Evolutionary conservation across 2,329 filamentous ascomycete species (phyloP).

Genomic region (Clarireedia monteithiana): DNA sequence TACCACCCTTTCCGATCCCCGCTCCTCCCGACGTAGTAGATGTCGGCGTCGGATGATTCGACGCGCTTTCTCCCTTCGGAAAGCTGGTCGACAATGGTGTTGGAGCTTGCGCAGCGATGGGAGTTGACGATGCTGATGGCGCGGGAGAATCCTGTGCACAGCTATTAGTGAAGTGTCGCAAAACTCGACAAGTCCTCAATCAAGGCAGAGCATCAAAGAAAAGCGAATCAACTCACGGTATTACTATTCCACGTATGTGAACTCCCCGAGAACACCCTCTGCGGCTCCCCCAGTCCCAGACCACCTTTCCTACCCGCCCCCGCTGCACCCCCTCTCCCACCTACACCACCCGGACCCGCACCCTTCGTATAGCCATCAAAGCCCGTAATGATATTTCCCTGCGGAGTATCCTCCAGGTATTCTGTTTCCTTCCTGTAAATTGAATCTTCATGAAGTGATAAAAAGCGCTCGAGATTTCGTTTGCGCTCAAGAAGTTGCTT

Average conservation of each 20-base stretch:
- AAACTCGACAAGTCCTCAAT: too few species aligned
- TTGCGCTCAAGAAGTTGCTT: constrained; percentile 61
- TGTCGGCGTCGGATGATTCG: constrained; percentile 48
- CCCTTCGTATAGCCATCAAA: constrained; percentile 99
- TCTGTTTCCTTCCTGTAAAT: constrained; percentile 78
- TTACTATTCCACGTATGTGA: constrained; percentile 51
- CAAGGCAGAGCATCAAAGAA: neutral
- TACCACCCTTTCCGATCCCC: constrained; percentile 19
- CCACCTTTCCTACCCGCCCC: constrained; percentile 54
- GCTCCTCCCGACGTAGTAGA: constrained; percentile 37
- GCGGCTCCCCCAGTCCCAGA: constrained; percentile 44
- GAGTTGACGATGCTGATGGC: constrained; percentile 25
- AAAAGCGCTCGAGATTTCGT: constrained; percentile 34
- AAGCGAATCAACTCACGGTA: constrained; percentile 26
- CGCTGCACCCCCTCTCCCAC: constrained; percentile 32
- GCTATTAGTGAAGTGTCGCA: neutral
- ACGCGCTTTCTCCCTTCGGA: constrained; percentile 36
- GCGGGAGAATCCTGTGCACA: constrained; percentile 24
- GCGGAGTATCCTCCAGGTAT: constrained; percentile 84
- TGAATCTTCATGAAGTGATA: constrained; percentile 55
- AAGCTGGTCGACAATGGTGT: constrained; percentile 50
- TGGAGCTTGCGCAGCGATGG: constrained; percentile 37
- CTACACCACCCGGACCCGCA: constrained; percentile 45
- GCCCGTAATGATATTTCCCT: constrained; percentile 92
- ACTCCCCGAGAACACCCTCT: constrained; percentile 57